These are phyloP conservation scores for Casaregolazyma lundiana DNA, from an alignment of 1,139 yeast genomes.

Conservation along the genomic window DNA sequence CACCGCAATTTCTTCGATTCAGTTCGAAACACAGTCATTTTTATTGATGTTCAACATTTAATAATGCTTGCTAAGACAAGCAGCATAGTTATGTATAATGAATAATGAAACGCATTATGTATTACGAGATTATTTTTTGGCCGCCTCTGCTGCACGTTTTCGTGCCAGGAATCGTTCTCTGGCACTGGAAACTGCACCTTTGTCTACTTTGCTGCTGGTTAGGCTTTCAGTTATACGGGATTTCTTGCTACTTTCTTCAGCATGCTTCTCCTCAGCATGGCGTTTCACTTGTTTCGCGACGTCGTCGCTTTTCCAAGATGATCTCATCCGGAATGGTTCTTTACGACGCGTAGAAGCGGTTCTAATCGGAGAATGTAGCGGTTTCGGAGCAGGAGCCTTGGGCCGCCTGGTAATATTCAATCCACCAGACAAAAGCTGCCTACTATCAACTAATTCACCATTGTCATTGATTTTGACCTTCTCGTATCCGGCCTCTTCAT, in stretches of 20 bases:
- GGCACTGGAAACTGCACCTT: constrained; percentile 25
- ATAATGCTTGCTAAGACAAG: not conserved
- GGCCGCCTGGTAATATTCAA: constrained; percentile 25
- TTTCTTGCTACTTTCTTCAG: constrained; percentile 12
- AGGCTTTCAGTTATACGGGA: constrained; percentile 9
- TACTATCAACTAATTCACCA: constrained; percentile 30
- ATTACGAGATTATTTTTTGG: constrained; percentile 5
- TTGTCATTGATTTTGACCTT: constrained; percentile 27
- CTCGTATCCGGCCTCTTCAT: constrained; percentile 21
- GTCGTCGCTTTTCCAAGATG: constrained; percentile 26
- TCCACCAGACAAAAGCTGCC: constrained; percentile 28
- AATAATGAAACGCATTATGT: constrained; percentile 1
- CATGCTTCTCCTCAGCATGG: constrained; percentile 7
- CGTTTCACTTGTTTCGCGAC: constrained; percentile 10
- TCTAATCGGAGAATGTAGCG: not conserved
- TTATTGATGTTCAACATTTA: not conserved
- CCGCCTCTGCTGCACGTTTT: constrained; percentile 16
- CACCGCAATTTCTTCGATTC: not conserved
- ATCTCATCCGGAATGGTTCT: constrained; percentile 4
- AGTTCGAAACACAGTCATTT: not conserved
- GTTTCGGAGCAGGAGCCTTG: not conserved
- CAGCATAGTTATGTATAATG: not conserved
- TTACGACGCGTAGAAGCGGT: not conserved
- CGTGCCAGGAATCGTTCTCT: constrained; percentile 31
- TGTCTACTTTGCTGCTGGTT: constrained; percentile 20